Conservation (phyloP, 2,329 filamentous ascomycete genomes). For the Dissoconium aciculare region DNA sequence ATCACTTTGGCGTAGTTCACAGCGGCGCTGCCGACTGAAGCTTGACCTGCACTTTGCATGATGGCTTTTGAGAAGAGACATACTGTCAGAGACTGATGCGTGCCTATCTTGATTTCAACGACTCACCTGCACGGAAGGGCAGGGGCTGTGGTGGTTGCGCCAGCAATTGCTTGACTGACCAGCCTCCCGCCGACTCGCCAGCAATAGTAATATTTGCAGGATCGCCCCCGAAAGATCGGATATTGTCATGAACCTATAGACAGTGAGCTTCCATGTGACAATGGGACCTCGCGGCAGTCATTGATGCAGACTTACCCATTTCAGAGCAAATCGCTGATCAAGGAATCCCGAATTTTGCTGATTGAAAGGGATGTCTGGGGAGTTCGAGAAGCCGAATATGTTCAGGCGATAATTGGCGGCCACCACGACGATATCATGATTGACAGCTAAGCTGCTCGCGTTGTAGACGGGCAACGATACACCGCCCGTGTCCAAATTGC, state of each 20-base stretch:
- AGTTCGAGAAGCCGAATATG: conserved; percentile 3
- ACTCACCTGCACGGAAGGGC: conserved; percentile 3
- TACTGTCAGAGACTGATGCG: no score
- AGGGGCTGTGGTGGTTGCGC: conserved; percentile 2
- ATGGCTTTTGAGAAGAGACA: no score
- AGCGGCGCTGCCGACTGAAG: no score
- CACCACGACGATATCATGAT: conserved; percentile 27
- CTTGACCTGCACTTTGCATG: conserved; percentile 2
- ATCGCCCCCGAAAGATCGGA: no score
- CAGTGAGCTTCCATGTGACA: no score
- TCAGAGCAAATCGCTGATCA: conserved; percentile 3
- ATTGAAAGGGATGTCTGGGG: conserved; percentile 1
- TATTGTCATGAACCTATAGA: no score
- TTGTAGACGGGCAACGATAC: conserved; percentile 25
- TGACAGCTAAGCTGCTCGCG: conserved; percentile 24
- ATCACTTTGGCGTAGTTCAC: not conserved
- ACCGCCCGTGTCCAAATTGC: conserved; percentile 25
- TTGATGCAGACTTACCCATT: no score
- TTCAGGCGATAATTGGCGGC: conserved; percentile 17
- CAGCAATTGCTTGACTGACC: conserved; percentile 4
- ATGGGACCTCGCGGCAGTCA: no score
- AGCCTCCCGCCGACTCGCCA: conserved; percentile 5
- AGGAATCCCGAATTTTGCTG: conserved; percentile 4
- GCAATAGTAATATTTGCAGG: conserved; percentile 4
- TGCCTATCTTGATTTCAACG: no score